Evolutionary conservation across 148 eudicot species (phyloP), one percentile per base, ranked within the genome.

Genomic region (Chenopodium suecicum): DNA sequence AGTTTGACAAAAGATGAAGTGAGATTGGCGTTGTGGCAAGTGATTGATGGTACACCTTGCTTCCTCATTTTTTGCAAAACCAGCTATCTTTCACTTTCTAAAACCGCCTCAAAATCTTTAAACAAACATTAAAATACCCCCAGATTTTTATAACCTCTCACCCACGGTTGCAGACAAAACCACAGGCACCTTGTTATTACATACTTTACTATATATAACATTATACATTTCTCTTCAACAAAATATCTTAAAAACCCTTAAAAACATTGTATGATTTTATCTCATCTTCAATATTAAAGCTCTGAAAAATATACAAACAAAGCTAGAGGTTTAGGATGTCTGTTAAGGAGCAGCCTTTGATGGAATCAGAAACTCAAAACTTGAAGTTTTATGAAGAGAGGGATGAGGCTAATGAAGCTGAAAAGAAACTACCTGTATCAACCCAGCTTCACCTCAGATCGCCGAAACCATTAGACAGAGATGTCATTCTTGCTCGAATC

Each of bases 101-200:
- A 68, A 11, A 9, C 72, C 31, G 72, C 63, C 58, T 47, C 44
- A 37, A 14, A 76, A 67, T 20, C 20, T 14, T 60, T 6, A 14
- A 32, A 41, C 2, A 47, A 47, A 44, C 13, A 12, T 1, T 16
- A 37, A 37, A 37, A 50, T 47, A 44, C 78, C 73, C 78, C 69
- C n/a, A 2, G 82, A 34, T 73, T 72, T 23, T 12, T 60, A 74
- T 37, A 60, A 34, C 37, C 14, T 37, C 54, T 29, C 44, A 78
- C 78, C 81, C 81, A 79, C 78, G 62, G 86, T 84, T 75, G 83
- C 54, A 63, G 11, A 16, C 2, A 11, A 81, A 84, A 84, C 86
- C 83, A 77, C 65, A n/a, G 83, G 86, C 86, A 69, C 66, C 56
- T 76, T 46, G 65, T 52, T 71, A 48, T n/a, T 56, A 13, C 3